Conservation (phyloP, 1,284 basidiomycete species). For the Moesziomyces sp. region DNA sequence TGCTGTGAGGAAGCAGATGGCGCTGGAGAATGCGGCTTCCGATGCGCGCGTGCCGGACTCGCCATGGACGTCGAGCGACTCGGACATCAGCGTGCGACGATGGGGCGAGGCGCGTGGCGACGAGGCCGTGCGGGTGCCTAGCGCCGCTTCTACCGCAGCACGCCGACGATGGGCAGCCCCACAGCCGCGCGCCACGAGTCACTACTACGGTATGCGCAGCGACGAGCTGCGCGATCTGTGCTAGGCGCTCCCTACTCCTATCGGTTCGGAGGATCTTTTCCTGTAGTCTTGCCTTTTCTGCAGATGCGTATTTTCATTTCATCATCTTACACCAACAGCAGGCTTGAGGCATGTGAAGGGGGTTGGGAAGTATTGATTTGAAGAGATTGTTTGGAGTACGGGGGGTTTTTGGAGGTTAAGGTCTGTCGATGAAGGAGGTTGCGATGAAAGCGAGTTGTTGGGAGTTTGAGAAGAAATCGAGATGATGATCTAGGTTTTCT, state of each 20-base stretch:
- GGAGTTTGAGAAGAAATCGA: no score
- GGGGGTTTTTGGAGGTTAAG: no score
- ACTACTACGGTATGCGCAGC: conserved; percentile 31
- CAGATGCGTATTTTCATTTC: no score
- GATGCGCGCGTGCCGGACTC: conserved; percentile 21
- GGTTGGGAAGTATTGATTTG: no score
- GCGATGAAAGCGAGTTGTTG: no score
- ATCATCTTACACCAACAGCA: no score
- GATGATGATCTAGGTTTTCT: no score
- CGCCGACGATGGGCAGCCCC: conserved; percentile 6
- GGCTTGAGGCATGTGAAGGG: no score
- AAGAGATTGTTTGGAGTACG: no score
- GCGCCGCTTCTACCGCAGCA: background rate
- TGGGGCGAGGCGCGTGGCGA: conserved; percentile 38
- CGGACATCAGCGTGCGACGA: conserved; percentile 44
- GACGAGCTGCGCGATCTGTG: conserved; percentile 26
- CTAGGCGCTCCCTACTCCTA: background rate
- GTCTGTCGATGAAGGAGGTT: no score
- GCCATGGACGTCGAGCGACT: conserved; percentile 47
- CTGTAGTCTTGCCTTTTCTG: background rate
- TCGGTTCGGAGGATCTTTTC: background rate
- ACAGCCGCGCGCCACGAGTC: conserved; percentile 20
- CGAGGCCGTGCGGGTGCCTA: conserved; percentile 9
- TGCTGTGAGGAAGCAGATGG: conserved; percentile 11
- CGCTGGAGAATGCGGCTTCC: conserved; percentile 1